Base-by-base conservation (phyloP, 805 yeast genomes). In the Metschnikowia reukaufii region DNA sequence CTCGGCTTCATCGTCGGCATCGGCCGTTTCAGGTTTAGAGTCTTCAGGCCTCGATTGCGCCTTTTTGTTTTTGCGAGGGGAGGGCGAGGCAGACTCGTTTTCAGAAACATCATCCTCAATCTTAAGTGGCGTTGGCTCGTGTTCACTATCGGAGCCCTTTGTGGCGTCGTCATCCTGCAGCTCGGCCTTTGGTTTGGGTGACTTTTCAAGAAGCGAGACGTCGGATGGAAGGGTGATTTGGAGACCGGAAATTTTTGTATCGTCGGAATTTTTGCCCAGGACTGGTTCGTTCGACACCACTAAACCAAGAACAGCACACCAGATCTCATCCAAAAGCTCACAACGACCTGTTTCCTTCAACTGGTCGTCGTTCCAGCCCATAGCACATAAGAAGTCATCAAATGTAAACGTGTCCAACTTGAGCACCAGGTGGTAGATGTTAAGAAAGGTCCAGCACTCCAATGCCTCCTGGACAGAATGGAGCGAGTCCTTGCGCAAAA, bases 391-490 rank as follows among this genome's bases (percentile, higher is more conserved):
- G 57, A 79, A 86, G 54, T 85, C 95, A 65, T 88, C 96, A 67
- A 86, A 87, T 0, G 92, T 83, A 56, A 87, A 83, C 0, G 85
- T 77, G 57, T 84, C 89, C n/a, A 89, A 65, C 4, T 76, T 60
- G 27, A 88, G 67, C 0, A 88, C 81, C 30, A 75, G 74, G 54
- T 82, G 79, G 62, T 83, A 88, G 42, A 86, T 75, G 61, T 87
- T 87, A 23, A 88, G 63, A 57, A 88, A 89, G 1, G 79, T 70
- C 96, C 96, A 89, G 3, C 77, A 63, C 56, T 87, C 91, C 19
- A 89, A 60, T 0, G 84, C 76, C 41, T 77, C 79, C 41, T 66
- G 73, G 3, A 68, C 47, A 2, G 51, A 49, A 13, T 39, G 42
- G 35, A 54, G 49, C 9, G 49, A 32, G 16, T 19, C 30, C 18